These are phyloP conservation scores for Mycena epipterygia DNA, from an alignment of 768 basidiomycete species.

Conservation along the genomic window DNA sequence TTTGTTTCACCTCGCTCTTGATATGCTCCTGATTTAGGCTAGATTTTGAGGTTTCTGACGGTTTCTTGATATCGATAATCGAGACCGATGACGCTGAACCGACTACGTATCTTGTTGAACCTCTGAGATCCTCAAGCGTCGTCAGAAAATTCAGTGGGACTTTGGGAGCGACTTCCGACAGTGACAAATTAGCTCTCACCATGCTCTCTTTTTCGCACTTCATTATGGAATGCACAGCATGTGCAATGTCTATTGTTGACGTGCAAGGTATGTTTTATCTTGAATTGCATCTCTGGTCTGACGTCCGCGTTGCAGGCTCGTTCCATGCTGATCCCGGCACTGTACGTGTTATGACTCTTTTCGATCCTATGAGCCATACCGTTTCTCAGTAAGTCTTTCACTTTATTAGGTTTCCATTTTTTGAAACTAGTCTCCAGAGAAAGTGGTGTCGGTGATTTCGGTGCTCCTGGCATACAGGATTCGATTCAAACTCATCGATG, in stretches of 20 bases:
- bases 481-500: not conserved
- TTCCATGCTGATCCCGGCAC: not conserved
- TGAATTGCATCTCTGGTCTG: too few relatives aligned
- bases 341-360: not conserved
- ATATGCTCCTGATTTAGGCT: not conserved
- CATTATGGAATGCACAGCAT: not conserved
- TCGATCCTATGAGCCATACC: slow-evolving; percentile 2
- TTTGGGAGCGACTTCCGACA: not conserved
- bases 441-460: slow-evolving; percentile 7
- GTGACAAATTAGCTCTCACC: not conserved
- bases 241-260: not conserved
- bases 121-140: not conserved
- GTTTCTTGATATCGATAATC: not conserved
- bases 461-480: not conserved
- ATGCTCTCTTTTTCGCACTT: not conserved
- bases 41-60: not conserved
- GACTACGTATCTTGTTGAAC: not conserved
- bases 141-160: slow-evolving; percentile 1
- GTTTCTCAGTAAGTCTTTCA: not conserved
- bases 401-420: not conserved
- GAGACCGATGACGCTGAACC: not conserved
- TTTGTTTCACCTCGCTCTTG: not conserved
- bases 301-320: not conserved
- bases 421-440: not conserved
- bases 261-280: not conserved